phyloP scores from a whole-genome alignment of 345 rosid species.

The Raphanus sativus region DNA sequence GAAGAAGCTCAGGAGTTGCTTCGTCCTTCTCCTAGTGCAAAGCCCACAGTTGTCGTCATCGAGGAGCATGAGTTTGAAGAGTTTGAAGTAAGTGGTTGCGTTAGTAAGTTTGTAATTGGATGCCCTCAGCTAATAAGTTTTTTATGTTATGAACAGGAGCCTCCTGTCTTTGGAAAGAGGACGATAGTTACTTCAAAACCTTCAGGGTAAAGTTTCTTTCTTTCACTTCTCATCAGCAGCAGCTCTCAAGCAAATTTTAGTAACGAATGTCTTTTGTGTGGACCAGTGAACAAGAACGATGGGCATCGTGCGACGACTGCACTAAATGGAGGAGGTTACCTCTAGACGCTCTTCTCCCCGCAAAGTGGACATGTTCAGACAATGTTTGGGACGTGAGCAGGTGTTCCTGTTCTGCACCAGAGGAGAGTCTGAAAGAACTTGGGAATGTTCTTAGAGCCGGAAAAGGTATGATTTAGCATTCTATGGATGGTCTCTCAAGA shows the following conservation, averaged over 20 bases:
- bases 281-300: conserved; percentile 66
- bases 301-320: conserved; percentile 89
- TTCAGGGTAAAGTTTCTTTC: conserved; percentile 54
- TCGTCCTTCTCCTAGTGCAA: conserved; percentile 69
- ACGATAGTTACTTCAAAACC: conserved; percentile 54
- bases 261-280: conserved; percentile 14
- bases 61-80: conserved; percentile 89
- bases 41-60: conserved; percentile 54
- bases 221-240: not conserved
- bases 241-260: not conserved
- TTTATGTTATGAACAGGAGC: conserved; percentile 55
- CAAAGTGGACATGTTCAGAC: conserved; percentile 73
- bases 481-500: not conserved
- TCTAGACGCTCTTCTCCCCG: conserved; percentile 63
- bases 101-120: not conserved
- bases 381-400: conserved; percentile 76
- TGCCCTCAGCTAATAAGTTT: conserved; percentile 23
- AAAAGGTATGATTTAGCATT: conserved; percentile 52
- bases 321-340: conserved; percentile 84
- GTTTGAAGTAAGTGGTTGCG: conserved; percentile 60
- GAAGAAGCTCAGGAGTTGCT: conserved; percentile 89
- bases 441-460: conserved; percentile 52
- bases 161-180: conserved; percentile 89
- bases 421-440: conserved; percentile 60
- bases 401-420: conserved; percentile 63